These are phyloP conservation scores for Tulasnella sp. DNA, from an alignment of 768 basidiomycete species.

Conservation along the genomic window DNA sequence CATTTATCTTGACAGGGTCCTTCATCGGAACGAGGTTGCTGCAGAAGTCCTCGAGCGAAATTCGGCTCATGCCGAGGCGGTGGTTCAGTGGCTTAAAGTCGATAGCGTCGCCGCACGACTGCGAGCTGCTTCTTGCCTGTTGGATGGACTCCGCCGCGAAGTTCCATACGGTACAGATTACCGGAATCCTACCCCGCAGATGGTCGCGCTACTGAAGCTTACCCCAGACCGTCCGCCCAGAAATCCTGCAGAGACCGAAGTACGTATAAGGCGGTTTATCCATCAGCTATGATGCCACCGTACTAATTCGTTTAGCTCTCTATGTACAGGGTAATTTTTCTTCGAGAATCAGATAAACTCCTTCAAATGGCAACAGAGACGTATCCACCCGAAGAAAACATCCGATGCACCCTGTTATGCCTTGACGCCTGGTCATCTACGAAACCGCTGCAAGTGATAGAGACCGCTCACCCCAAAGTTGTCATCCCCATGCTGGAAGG, in stretches of 20 bases:
- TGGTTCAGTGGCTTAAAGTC: not conserved
- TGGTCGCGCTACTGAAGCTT: too few species aligned
- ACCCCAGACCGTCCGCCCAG: too few species aligned
- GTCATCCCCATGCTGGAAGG: too few species aligned
- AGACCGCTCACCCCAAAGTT: too few species aligned
- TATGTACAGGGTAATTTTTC: not conserved
- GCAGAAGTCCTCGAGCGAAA: constrained; percentile 40
- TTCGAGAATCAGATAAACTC: not conserved
- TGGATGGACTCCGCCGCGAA: not conserved
- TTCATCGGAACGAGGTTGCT: constrained; percentile 37
- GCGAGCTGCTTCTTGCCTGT: not conserved
- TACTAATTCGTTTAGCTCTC: not conserved
- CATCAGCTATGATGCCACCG: not conserved
- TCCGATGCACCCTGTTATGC: too few species aligned
- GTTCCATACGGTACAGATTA: not conserved
- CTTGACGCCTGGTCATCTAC: too few species aligned
- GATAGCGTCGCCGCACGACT: not conserved
- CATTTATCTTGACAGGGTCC: constrained; percentile 33
- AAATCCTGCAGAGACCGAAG: not conserved
- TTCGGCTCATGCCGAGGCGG: constrained; percentile 23
- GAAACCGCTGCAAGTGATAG: too few species aligned
- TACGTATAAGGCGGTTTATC: not conserved
- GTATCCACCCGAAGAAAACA: too few species aligned
- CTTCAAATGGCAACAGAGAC: too few species aligned
- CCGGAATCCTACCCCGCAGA: too few species aligned